These are phyloP conservation scores for Pseudozyma sp. DNA, from an alignment of 1,284 basidiomycete species.

Conservation along the genomic window DNA sequence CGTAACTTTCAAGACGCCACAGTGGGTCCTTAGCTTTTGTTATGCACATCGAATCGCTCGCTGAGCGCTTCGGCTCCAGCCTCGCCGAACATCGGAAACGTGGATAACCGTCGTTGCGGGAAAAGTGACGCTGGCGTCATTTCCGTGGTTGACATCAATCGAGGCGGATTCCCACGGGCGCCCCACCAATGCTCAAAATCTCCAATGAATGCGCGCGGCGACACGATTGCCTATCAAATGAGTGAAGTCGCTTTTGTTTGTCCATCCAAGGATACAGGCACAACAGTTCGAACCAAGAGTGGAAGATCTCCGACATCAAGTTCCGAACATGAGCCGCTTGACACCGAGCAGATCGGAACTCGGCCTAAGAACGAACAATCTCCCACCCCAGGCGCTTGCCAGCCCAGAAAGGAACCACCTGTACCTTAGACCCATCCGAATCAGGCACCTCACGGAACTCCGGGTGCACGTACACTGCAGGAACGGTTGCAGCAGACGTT, in stretches of 20 bases:
- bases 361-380: slow-evolving; percentile 71
- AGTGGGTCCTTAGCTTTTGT: background rate
- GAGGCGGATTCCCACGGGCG: background rate
- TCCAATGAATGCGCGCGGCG: background rate
- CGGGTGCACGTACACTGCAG: slow-evolving; percentile 59
- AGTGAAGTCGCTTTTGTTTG: slow-evolving; percentile 5
- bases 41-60: background rate
- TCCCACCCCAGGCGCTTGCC: slow-evolving; percentile 86
- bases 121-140: background rate
- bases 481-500: slow-evolving; percentile 41
- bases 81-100: slow-evolving; percentile 16
- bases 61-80: slow-evolving; percentile 11
- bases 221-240: background rate
- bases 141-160: background rate
- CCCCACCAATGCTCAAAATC: background rate
- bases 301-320: background rate
- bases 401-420: slow-evolving; percentile 90
- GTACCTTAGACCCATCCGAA: slow-evolving; percentile 59
- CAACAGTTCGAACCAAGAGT: background rate
- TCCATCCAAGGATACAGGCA: slow-evolving; percentile 25
- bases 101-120: slow-evolving; percentile 1
- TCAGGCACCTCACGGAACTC: slow-evolving; percentile 38
- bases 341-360: slow-evolving; percentile 4
- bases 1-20: background rate
- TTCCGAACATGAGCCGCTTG: slow-evolving; percentile 1